Base-by-base conservation (phyloP, 306 rosid species). In the Potentilla sterilis region DNA sequence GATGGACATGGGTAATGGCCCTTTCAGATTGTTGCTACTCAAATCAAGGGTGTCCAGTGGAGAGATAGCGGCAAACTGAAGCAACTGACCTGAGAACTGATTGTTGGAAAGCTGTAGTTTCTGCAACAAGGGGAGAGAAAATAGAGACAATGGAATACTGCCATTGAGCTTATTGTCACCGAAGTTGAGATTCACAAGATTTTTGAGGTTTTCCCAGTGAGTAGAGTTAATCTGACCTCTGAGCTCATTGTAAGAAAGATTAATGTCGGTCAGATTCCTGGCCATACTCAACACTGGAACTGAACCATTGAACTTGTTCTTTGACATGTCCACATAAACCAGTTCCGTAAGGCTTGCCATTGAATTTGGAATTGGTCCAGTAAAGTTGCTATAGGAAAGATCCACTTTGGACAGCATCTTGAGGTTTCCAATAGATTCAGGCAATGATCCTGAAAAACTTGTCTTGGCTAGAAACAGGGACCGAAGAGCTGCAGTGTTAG, bases 21-120 rank as follows among this genome's bases (percentile, higher is more conserved):
- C 91, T 21, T 79, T 81, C 70, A 91, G 67, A 4, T 55, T 55
- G 43, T 91, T 91, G 67, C 16, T 73, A 2, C 84, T 72, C 48
- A 91, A 81, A 79, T 83, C 84, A 5, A 89, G 80, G 9, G 14
- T 63, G 14, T 80, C 16, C 43, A 81, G 47, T 0, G 78, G 55
- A 37, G 83, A 83, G 22, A 38, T 6, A 0, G 66, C 19, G 15
- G 62, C 0, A 34, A 75, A 41, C 15, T 79, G 75, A 5, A 8
- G 22, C 4, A 66, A 28, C 48, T 52, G 61, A 2, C 83, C 78
- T 2, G 41, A 62, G 35, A 83, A 71, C 49, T 22, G 62, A 69
- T 79, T 83, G 10, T 54, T 0, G 12, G 22, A 9, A 3, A 82
- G 77, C 0, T 24, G 24, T 22, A 79, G 13, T 3, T 3, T 1